Base-by-base conservation (phyloP, 2,329 filamentous ascomycete genomes). In the Septoria petroselini region DNA sequence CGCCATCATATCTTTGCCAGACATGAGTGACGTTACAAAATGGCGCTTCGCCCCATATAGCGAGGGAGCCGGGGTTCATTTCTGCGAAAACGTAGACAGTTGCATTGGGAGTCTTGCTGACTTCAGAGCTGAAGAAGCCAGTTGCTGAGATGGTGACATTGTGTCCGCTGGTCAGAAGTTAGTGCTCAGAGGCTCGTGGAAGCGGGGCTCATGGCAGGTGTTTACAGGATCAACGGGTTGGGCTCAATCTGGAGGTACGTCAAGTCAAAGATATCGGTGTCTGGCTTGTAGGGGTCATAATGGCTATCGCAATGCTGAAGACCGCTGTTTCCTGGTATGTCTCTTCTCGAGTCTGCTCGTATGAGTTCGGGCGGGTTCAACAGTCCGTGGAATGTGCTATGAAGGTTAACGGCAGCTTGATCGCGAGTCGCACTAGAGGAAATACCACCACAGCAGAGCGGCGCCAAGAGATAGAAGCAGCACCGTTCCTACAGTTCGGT, bases 111-210 rank as follows among this genome's bases (percentile, higher is more conserved):
- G 15, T 34, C n/a, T 34, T 34, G 11, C 12, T n/a, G 43, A 46
- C 21, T 17, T 46, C 18, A 33, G 35, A 39, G 43, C 31, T 29
- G 43, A 46, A 29, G 31, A 39, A 12, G 43, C 31, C 18, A 19
- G 18, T 35, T 46, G 31, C 18, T 30, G 19, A 14, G 43, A 46
- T 11, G 41, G 33, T n/a, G 43, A 39, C 12, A 34, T 17, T 34
- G 11, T 17, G 31, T 4, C 31, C 31, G 31, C 31, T 34, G 31
- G 11, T 5, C 4, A n/a, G 4, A 6, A 6, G 31, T 34, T 17
- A 34, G 31, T 6, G 31, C 4, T 34, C 23, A 27, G 23, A 9
- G 9, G 31, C 5, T 34, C 15, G 4, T 17, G 11, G 31, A n/a
- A 34, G 4, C 12, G 11, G 31, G 31, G 31, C 5, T n/a, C n/a